Evolutionary conservation across 495 filamentous ascomycete genomes (phyloP).

Genomic region (Talaromyces ruber): DNA sequence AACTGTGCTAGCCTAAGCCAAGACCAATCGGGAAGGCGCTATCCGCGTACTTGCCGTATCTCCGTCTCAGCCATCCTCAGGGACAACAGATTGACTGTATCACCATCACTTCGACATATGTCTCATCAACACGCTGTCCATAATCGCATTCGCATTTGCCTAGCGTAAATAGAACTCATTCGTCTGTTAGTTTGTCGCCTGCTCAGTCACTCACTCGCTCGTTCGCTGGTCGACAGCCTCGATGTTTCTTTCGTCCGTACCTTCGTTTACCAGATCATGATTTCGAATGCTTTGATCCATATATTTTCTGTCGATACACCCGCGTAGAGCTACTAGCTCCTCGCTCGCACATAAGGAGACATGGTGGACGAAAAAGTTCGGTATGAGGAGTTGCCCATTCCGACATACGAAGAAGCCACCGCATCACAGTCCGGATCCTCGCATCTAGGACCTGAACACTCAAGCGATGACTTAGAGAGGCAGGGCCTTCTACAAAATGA

Average conservation of each 20-base stretch:
- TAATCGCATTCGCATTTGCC: not conserved
- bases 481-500: constrained; percentile 45
- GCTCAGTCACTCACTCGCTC: not conserved
- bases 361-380: constrained; percentile 54
- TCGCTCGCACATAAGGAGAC: constrained; percentile 11
- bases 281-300: constrained; percentile 22
- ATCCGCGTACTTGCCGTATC: not conserved
- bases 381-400: constrained; percentile 72
- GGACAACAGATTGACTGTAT: not conserved
- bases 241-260: constrained; percentile 11
- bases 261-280: constrained; percentile 37
- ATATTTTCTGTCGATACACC: constrained; percentile 23
- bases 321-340: constrained; percentile 23
- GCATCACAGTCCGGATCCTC: constrained; percentile 53
- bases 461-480: constrained; percentile 52
- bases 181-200: not conserved
- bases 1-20: not conserved
- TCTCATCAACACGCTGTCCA: not conserved
- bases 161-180: not conserved
- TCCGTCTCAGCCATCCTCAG: not conserved
- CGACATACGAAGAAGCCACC: constrained; percentile 88
- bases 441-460: constrained; percentile 45
- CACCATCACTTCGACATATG: not conserved
- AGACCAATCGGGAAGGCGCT: not conserved
- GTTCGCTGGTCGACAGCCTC: constrained; percentile 3